A percentile compares a stretch with the other conserved stretches of the same genome.
These are phyloP conservation scores for Hypoxylon sp. DNA, from an alignment of 2,329 filamentous ascomycete species.

Conservation along the genomic window DNA sequence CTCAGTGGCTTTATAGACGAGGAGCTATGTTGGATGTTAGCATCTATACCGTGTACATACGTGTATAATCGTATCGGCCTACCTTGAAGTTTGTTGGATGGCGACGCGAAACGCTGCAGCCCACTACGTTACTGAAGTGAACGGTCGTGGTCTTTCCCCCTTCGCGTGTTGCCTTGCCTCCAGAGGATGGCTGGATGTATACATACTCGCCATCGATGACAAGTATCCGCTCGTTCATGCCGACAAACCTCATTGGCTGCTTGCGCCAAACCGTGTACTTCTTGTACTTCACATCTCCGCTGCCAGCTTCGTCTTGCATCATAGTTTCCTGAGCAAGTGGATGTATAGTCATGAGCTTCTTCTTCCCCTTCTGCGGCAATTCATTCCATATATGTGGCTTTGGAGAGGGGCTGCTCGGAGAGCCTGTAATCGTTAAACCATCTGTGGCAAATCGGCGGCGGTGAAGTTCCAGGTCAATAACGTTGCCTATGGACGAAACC, in stretches of 20 bases:
- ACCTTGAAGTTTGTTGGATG: conserved; percentile 87
- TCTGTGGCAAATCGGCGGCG: conserved; percentile 82
- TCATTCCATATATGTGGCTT: conserved; percentile 71
- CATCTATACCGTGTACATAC: background rate
- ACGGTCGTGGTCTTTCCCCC: conserved; percentile 83
- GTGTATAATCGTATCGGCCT: conserved; percentile 46
- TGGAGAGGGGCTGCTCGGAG: conserved; percentile 78
- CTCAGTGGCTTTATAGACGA: conserved; percentile 82
- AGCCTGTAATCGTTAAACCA: conserved; percentile 76
- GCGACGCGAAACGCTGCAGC: conserved; percentile 84
- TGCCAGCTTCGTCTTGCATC: conserved; percentile 71
- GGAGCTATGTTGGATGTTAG: conserved; percentile 61
- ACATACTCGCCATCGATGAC: conserved; percentile 89
- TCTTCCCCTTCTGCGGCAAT: conserved; percentile 65
- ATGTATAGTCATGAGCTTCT: conserved; percentile 71
- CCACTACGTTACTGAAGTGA: conserved; percentile 85
- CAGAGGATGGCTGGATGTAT: conserved; percentile 82
- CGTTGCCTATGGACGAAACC: conserved; percentile 82
- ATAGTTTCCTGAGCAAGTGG: conserved; percentile 76
- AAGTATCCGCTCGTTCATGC: conserved; percentile 80
- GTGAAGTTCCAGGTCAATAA: conserved; percentile 81
- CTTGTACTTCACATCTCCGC: conserved; percentile 72
- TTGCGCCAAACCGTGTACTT: conserved; percentile 86
- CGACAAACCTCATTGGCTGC: conserved; percentile 85
- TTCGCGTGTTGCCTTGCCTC: conserved; percentile 75